A percentile compares a stretch with the other conserved stretches of the same genome.
These are phyloP conservation scores for Cercophora sp. DNA, from an alignment of 495 filamentous ascomycete species.

Conservation along the genomic window DNA sequence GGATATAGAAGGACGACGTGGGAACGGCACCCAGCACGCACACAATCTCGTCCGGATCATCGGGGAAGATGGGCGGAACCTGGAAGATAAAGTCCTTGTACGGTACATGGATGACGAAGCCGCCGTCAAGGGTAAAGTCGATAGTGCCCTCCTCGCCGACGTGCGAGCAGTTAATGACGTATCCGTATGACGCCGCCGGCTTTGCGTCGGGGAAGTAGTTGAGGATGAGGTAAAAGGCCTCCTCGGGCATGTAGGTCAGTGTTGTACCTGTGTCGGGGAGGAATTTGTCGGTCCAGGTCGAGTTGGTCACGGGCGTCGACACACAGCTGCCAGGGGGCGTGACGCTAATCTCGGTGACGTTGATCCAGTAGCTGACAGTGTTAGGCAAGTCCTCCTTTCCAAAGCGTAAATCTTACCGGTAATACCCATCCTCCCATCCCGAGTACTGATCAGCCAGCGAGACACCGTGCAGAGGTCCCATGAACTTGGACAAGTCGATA, in stretches of 20 bases:
- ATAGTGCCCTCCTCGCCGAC: conserved; percentile 53
- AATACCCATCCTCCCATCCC: conserved; percentile 17
- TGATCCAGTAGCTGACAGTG: conserved; percentile 28
- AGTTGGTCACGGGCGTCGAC: conserved; percentile 40
- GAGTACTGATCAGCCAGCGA: conserved; percentile 14
- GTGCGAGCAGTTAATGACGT: conserved; percentile 44
- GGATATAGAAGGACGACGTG: conserved; percentile 30
- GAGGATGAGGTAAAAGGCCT: conserved; percentile 54
- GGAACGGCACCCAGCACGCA: conserved; percentile 38
- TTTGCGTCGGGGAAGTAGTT: conserved; percentile 52
- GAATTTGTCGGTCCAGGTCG: conserved; percentile 44
- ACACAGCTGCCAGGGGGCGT: conserved; percentile 36
- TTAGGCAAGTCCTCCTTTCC: not conserved
- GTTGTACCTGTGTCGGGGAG: conserved; percentile 82
- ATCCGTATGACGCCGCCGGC: conserved; percentile 42
- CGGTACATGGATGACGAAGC: conserved; percentile 61
- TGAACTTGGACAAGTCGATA: conserved; percentile 75
- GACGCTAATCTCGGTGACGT: conserved; percentile 46
- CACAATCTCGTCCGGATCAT: conserved; percentile 23
- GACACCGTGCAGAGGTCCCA: conserved; percentile 56
- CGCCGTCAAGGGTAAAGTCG: conserved; percentile 59
- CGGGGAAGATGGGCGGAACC: conserved; percentile 18
- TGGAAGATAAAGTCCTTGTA: conserved; percentile 69
- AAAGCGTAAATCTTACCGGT: conserved; percentile 9
- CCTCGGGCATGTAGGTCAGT: conserved; percentile 68